Evolutionary conservation across 192 early-diverging fungal genomes (phyloP).

Genomic region (Umbelopsis sp.): DNA sequence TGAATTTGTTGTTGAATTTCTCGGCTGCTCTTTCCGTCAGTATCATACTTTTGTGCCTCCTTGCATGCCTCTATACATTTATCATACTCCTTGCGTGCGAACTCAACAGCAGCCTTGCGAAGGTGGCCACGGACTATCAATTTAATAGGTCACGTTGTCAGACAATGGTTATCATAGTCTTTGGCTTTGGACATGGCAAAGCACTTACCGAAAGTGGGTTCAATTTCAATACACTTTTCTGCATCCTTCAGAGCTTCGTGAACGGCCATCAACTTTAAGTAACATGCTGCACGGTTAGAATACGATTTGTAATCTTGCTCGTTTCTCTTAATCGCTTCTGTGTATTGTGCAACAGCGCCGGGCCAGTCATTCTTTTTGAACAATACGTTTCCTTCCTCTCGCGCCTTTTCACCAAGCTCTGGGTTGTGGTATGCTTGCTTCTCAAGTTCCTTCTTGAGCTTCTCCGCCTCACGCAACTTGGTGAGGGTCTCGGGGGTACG

Average conservation of each 20-base stretch:
- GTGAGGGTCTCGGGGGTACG: constrained; percentile 89
- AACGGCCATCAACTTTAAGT: constrained; percentile 92
- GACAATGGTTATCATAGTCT: not conserved
- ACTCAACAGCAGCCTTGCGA: constrained; percentile 90
- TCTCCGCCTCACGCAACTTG: constrained; percentile 88
- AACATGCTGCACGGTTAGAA: constrained; percentile 96
- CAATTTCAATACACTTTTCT: constrained; percentile 83
- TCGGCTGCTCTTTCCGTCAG: constrained; percentile 77
- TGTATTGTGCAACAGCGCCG: constrained; percentile 89
- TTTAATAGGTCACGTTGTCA: not conserved
- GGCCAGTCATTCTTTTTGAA: constrained; percentile 90
- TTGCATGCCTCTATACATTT: constrained; percentile 84
- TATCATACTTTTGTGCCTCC: constrained; percentile 76
- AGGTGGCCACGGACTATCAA: constrained; percentile 85
- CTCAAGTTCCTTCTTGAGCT: constrained; percentile 73
- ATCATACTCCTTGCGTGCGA: constrained; percentile 86
- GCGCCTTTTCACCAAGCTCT: constrained; percentile 83
- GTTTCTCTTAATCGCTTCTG: constrained; percentile 97
- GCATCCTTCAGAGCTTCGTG: constrained; percentile 96
- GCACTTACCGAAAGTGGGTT: constrained; percentile 73
- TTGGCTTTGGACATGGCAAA: not conserved
- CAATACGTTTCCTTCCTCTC: constrained; percentile 90
- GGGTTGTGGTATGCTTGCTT: constrained; percentile 88
- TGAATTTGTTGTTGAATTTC: constrained; percentile 84
- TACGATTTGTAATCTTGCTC: constrained; percentile 86